Base-by-base conservation (phyloP, 176 grass and related monocot genomes). In the Metroxylon sagu region DNA sequence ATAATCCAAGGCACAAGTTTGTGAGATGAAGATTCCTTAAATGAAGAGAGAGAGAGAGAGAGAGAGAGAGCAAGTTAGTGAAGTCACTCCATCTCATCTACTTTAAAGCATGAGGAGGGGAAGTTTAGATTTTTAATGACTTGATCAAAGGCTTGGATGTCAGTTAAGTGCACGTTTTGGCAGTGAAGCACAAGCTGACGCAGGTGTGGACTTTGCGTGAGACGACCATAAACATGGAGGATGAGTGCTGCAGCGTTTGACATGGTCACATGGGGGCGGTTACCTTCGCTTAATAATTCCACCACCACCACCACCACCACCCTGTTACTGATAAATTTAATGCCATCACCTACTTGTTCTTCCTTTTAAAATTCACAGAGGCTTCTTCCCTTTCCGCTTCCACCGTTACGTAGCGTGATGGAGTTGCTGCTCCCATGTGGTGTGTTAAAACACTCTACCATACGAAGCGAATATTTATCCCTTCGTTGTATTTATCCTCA, bases 161-260 rank as follows among this genome's bases (percentile, higher is more conserved):
- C 64, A 77, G 16, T 70, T 70, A 69, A 77, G 74, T 77, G 74
- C 74, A 77, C 74, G 66, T 56, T 52, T 70, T 18, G 6, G 1
- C 5, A 31, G 18, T 4, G 26, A 39, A 19, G 29, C 51, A 35
- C 8, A 43, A 43, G 35, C 30, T 28, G 54, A 14, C 4, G 16
- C 17, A 1, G 6, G 8, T 14, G 64, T 30, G 28, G 64, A 30
- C 50, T 66, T 66, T 29, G 64, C 49, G 64, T 53, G 64, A 29
- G 64, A 66, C 15, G 64, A 30, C 64, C 64, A 50, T 6, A 26
- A 50, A 49, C 31, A 48, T 50, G 25, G 14, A 15, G 19, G 14
- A 10, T 48, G 18, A 25, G 12, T 25, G 31, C 6, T 19, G n/a
- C 61, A 62, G 49, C 27, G 60, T 61, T 74, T 74, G 60, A 74